These are phyloP conservation scores for Angomonas deanei DNA, from an alignment of 208 protist genomes.

Conservation along the genomic window DNA sequence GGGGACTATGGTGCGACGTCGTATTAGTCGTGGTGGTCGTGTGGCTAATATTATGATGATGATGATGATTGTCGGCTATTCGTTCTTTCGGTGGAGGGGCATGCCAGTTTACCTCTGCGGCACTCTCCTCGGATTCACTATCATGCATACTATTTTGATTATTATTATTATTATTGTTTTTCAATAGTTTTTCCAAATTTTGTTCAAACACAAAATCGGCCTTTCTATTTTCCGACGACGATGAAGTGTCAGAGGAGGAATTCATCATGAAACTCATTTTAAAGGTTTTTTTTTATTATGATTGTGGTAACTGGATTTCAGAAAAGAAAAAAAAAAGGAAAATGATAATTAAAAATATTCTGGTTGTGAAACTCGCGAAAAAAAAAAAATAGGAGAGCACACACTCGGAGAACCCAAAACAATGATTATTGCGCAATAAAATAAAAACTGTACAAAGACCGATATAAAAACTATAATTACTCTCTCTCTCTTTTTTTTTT, in stretches of 20 bases:
- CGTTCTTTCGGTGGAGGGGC: background rate
- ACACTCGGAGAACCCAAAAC: background rate
- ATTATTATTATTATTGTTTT: background rate
- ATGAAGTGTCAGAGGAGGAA: background rate
- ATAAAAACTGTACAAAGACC: background rate
- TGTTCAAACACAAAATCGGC: background rate
- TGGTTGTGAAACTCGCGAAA: background rate
- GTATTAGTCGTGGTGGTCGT: too few species aligned
- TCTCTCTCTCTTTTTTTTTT: background rate
- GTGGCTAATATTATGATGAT: background rate
- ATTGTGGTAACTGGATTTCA: background rate
- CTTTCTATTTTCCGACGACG: background rate
- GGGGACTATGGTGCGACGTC: too few species aligned
- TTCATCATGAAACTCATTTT: background rate
- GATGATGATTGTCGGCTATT: background rate
- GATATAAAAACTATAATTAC: background rate
- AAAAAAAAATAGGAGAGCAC: slow-evolving; percentile 8
- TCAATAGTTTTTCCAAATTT: background rate
- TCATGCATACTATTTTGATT: background rate
- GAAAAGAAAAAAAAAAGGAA: slow-evolving; percentile 11
- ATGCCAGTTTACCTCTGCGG: background rate
- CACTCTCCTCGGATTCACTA: background rate
- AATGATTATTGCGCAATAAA: background rate
- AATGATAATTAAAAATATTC: background rate
- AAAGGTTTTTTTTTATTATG: too few species aligned